Conservation (phyloP, 805 yeast genomes). For the Ogataea dorogensis region DNA sequence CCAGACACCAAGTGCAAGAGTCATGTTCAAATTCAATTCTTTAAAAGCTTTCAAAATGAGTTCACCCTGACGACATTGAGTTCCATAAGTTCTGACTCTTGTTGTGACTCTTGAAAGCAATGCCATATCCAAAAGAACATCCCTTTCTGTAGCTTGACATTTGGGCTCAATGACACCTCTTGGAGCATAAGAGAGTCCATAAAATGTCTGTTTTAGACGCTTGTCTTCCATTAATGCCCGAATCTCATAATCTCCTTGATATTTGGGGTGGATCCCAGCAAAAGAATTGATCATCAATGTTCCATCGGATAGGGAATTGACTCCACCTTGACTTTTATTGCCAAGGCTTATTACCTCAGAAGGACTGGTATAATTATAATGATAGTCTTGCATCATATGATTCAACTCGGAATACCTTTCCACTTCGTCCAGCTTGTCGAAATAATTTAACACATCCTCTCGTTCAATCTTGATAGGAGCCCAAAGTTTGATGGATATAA, state of each 20-base stretch:
- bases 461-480: slow-evolving; percentile 10
- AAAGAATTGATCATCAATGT: slow-evolving; percentile 23
- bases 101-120: slow-evolving; percentile 57
- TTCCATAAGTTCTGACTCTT: slow-evolving; percentile 56
- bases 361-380: background rate
- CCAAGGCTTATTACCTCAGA: background rate
- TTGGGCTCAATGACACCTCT: slow-evolving; percentile 45
- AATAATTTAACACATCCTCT: slow-evolving; percentile 14
- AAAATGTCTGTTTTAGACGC: slow-evolving; percentile 39
- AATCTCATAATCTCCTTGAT: slow-evolving; percentile 37
- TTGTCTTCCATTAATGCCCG: slow-evolving; percentile 37
- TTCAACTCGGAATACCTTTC: slow-evolving; percentile 12
- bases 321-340: background rate
- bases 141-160: slow-evolving; percentile 50
- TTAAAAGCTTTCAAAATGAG: slow-evolving; percentile 52
- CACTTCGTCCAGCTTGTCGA: slow-evolving; percentile 11
- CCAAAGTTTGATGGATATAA: slow-evolving; percentile 17
- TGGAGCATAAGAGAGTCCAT: slow-evolving; percentile 65
- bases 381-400: slow-evolving; percentile 8
- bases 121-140: slow-evolving; percentile 55
- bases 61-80: slow-evolving; percentile 59
- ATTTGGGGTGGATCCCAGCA: slow-evolving; percentile 34
- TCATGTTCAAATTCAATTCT: slow-evolving; percentile 50
- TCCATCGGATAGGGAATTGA: background rate
- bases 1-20: slow-evolving; percentile 64